Evolutionary conservation across 2,329 filamentous ascomycete species (phyloP).

Genomic region (Venturia nashicola): DNA sequence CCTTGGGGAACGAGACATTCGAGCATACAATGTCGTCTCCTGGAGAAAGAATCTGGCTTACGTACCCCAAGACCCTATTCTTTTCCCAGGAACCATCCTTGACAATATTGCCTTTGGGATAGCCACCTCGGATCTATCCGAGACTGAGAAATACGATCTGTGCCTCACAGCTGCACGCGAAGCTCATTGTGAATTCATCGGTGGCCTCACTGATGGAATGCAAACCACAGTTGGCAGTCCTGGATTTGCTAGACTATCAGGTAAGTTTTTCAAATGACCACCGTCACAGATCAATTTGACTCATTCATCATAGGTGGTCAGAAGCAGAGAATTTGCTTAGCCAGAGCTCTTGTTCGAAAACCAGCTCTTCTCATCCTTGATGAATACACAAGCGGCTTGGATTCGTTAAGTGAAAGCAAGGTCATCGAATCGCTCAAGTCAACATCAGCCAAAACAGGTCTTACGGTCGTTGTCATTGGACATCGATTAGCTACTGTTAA

Average conservation of each 20-base stretch:
- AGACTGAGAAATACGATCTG: constrained; percentile 42
- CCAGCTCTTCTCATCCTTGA: constrained; percentile 48
- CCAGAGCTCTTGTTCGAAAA: constrained; percentile 41
- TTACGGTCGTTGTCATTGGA: constrained; percentile 25
- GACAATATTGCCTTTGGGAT: constrained; percentile 32
- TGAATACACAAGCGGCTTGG: constrained; percentile 47
- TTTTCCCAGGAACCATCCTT: constrained; percentile 38
- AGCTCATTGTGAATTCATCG: constrained; percentile 21
- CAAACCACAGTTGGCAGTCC: constrained; percentile 8
- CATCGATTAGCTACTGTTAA: constrained; percentile 26
- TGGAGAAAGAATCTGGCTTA: not conserved
- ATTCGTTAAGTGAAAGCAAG: constrained; percentile 43
- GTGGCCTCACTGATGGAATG: constrained; percentile 21
- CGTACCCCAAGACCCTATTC: constrained; percentile 8
- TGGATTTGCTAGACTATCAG: constrained; percentile 4
- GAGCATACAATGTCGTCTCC: not conserved
- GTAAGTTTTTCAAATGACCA: constrained; percentile 30
- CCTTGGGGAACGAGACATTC: constrained; percentile 18
- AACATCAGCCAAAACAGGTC: constrained; percentile 16
- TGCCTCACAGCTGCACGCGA: constrained; percentile 18
- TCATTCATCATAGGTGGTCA: constrained; percentile 34
- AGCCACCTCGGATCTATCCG: constrained; percentile 37
- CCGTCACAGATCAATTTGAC: constrained; percentile 18
- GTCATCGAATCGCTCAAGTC: constrained; percentile 34
- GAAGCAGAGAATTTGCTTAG: constrained; percentile 47